Base-by-base conservation (phyloP, 306 rosid species). In the Citrullus amarus region DNA sequence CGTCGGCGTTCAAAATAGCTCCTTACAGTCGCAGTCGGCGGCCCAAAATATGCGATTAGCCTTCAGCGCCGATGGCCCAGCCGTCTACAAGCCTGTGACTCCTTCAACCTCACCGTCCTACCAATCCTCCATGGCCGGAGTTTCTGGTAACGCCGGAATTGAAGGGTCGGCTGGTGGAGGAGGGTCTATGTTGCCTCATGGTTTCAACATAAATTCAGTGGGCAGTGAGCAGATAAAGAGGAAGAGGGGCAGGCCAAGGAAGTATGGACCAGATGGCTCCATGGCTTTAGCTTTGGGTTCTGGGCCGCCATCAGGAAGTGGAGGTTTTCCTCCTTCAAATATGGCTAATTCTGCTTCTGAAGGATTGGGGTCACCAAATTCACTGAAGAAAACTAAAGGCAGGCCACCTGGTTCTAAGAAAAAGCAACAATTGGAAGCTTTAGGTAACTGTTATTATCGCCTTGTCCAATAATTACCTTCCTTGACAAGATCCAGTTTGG, bases 161-260 rank as follows among this genome's bases (percentile, higher is more conserved):
- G 91, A 82, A 16, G 84, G 83, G 8, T 62, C 82, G 7, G 6
- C 77, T 4, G 85, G 76, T 53, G 85, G 56, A 2, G 85, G 56
- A 2, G 85, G 56, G 14, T 50, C 78, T 38, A 16, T 83, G 34
- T 34, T 80, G 83, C 46, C 81, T 53, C 48, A 75, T 60, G 87
- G 81, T 25, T 8, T 79, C 32, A 82, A 83, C 46, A 80, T 82
- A 77, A 87, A 80, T 56, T 32, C 76, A 82, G 50, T 73, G 86
- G 80, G 82, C 20, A 80, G 73, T 0, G 90, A 90, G 82, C 67
- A 82, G 2, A 9, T 81, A 75, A 92, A 92, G 84, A 85, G 78
- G 85, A 92, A 89, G 83, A 89, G 96, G 60, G 97, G 97, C 22
- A 89, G 97, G 69, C 96, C 97, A 4, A 88, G 96, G 84, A 92